phyloP scores from a whole-genome alignment of 2,329 filamentous ascomycete species.

The Fusarium sambucinum region DNA sequence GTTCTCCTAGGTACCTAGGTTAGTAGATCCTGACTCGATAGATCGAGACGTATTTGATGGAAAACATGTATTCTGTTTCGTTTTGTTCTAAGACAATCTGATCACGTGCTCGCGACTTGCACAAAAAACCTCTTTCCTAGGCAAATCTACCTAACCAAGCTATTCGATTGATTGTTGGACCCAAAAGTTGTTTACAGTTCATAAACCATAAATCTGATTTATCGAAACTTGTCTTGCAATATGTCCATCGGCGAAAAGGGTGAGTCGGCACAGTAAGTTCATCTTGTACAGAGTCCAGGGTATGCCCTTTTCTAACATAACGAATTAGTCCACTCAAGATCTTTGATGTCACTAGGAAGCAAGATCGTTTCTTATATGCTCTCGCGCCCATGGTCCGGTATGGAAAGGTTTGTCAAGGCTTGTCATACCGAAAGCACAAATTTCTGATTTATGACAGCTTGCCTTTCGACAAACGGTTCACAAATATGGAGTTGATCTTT shows the following conservation, averaged over 20 bases:
- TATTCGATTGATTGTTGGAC: not conserved
- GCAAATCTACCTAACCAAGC: conserved; percentile 2
- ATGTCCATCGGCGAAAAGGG: conserved; percentile 40
- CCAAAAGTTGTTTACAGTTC: not conserved
- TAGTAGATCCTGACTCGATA: not conserved
- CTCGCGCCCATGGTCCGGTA: conserved; percentile 78
- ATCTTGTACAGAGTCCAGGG: conserved; percentile 29
- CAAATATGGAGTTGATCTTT: conserved; percentile 73
- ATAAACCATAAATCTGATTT: not conserved
- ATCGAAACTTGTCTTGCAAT: not conserved
- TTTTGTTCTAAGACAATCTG: not conserved
- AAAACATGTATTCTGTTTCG: not conserved
- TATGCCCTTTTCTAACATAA: conserved; percentile 33
- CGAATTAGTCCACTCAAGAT: conserved; percentile 67
- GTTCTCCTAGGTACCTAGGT: too few relatives aligned
- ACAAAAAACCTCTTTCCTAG: conserved; percentile 39
- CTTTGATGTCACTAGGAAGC: conserved; percentile 66
- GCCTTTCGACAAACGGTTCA: conserved; percentile 77
- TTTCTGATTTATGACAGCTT: conserved; percentile 58
- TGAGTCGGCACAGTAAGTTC: conserved; percentile 44
- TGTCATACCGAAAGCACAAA: not conserved
- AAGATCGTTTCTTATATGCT: conserved; percentile 67
- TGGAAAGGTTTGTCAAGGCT: conserved; percentile 60
- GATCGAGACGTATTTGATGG: not conserved
- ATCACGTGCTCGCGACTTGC: conserved; percentile 37